Evolutionary conservation across 108 stramenopile species (phyloP).

Genomic region (Conticribra guillardii): DNA sequence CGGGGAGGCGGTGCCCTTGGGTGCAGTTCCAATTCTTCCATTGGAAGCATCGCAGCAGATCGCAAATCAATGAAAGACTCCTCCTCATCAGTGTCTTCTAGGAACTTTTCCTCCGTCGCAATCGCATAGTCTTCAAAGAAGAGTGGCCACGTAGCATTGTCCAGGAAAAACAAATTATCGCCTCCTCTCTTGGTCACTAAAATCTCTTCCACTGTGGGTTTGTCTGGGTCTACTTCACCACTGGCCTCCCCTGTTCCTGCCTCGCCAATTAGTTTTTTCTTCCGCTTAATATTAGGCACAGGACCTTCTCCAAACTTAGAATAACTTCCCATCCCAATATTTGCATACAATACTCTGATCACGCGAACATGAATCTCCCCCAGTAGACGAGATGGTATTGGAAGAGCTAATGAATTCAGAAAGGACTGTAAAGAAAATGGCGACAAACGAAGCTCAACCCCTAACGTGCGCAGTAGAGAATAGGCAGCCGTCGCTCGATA

Average conservation of each 20-base stretch:
- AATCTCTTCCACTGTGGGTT: slow-evolving; percentile 13
- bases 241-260: neutral
- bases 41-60: slow-evolving; percentile 24
- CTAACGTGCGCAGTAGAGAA: slow-evolving; percentile 77
- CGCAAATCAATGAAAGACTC: slow-evolving; percentile 35
- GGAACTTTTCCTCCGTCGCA: slow-evolving; percentile 68
- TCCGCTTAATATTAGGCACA: slow-evolving; percentile 18
- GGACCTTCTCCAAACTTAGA: slow-evolving; percentile 47
- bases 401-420: slow-evolving; percentile 65
- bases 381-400: slow-evolving; percentile 64
- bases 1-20: slow-evolving; percentile 9
- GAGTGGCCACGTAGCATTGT: slow-evolving; percentile 77
- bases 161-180: slow-evolving; percentile 78
- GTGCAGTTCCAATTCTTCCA: slow-evolving; percentile 27
- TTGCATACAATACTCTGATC: slow-evolving; percentile 60
- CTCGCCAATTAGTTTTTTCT: slow-evolving; percentile 1
- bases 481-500: slow-evolving; percentile 76
- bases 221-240: neutral
- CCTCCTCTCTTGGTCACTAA: slow-evolving; percentile 58
- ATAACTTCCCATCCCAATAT: slow-evolving; percentile 57
- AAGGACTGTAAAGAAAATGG: slow-evolving; percentile 83
- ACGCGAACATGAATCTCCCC: slow-evolving; percentile 79
- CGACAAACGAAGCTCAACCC: slow-evolving; percentile 63
- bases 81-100: slow-evolving; percentile 27
- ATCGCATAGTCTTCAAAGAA: slow-evolving; percentile 84